A percentile compares a stretch with the other conserved stretches of the same genome.
Conservation (phyloP, 148 eudicot genomes). For the Salicornia ramosissima region DNA sequence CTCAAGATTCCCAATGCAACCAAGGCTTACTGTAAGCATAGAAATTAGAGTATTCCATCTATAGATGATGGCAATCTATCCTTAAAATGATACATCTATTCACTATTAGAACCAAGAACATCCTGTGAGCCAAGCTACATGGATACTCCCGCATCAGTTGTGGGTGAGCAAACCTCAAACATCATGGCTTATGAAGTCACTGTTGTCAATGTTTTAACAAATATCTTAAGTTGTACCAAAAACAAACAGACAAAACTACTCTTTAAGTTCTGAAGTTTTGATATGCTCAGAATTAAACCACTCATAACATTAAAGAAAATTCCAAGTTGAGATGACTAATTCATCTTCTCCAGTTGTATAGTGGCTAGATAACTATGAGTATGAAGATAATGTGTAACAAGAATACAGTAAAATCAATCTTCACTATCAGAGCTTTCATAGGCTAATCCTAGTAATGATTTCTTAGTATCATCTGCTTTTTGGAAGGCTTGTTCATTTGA, state of each 20-base stretch:
- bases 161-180: too few species aligned
- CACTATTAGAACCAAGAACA: too few species aligned
- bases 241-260: background rate
- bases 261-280: background rate
- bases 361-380: background rate
- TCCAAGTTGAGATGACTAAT: background rate
- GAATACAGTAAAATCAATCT: slow-evolving; percentile 25
- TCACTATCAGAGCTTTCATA: slow-evolving; percentile 87
- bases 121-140: too few species aligned
- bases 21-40: too few species aligned
- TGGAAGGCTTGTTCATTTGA: slow-evolving; percentile 21
- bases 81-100: too few species aligned
- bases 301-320: background rate
- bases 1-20: too few species aligned
- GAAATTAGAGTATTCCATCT: too few species aligned
- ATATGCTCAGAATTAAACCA: background rate
- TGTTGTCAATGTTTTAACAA: background rate
- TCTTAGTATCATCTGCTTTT: slow-evolving; percentile 43
- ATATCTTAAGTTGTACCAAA: too few species aligned
- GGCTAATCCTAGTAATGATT: slow-evolving; percentile 63
- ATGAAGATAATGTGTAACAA: background rate
- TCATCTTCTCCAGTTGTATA: background rate
- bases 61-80: too few species aligned
- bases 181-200: too few species aligned
- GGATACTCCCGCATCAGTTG: too few species aligned